A percentile compares a stretch with the other conserved stretches of the same genome.
Conservation (phyloP, 805 yeast genomes). For the Zygoascus tannicola region DNA sequence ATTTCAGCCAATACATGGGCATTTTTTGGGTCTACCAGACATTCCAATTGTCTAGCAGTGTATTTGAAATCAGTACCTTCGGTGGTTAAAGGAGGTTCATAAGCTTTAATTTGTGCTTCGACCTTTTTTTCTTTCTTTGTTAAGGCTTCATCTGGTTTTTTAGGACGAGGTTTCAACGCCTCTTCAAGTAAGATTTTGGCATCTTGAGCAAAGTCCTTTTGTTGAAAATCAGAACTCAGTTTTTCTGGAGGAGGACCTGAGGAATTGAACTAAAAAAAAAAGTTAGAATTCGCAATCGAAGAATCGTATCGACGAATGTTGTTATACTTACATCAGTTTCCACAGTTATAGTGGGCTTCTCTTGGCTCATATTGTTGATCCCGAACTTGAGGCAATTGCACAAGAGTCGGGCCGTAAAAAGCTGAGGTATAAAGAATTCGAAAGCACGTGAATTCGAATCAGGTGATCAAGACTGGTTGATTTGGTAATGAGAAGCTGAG, state of each 20-base stretch:
- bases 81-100: not conserved
- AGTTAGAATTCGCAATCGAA: too few species aligned
- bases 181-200: not conserved
- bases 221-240: not conserved
- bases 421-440: too few species aligned
- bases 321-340: constrained; percentile 1
- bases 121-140: not conserved
- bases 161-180: not conserved
- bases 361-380: not conserved
- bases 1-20: constrained; percentile 28
- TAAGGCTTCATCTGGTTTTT: not conserved
- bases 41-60: constrained; percentile 17
- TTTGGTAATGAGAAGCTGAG: too few species aligned
- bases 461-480: too few species aligned
- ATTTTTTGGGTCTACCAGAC: constrained; percentile 32
- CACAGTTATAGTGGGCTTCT: constrained; percentile 3
- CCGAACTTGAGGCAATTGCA: too few species aligned
- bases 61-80: constrained; percentile 1
- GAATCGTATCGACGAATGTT: too few species aligned
- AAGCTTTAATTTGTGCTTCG: not conserved
- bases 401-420: too few species aligned
- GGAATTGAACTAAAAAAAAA: not conserved
- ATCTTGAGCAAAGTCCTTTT: constrained; percentile 1
- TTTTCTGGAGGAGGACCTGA: not conserved
- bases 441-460: too few species aligned